phyloP scores from a whole-genome alignment of 2,329 filamentous ascomycete genomes.

The Aspergillus caelatus region DNA sequence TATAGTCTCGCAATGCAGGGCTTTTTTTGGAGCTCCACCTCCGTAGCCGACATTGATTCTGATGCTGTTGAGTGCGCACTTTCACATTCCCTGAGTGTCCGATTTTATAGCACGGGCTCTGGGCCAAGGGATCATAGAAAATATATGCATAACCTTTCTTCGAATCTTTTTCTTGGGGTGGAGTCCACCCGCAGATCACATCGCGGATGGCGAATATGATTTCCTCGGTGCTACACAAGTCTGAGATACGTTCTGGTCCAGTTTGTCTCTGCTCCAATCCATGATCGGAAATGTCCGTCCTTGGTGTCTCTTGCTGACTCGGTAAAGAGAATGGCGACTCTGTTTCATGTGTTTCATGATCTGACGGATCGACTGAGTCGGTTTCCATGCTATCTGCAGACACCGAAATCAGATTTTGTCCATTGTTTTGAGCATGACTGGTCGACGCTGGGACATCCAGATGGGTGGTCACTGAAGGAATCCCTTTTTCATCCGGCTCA shows the following conservation, averaged over 20 bases:
- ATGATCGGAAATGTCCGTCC: background rate
- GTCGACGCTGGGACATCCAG: background rate
- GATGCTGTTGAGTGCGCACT: slow-evolving; percentile 10
- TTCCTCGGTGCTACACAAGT: background rate
- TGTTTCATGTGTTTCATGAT: background rate
- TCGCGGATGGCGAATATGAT: background rate
- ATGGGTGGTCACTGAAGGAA: background rate
- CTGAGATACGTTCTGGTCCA: background rate
- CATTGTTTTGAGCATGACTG: background rate
- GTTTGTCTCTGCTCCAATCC: background rate
- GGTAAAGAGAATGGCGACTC: background rate
- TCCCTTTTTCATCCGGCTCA: background rate
- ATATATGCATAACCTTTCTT: slow-evolving; percentile 12
- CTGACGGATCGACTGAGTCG: background rate
- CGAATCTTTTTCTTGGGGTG: no score
- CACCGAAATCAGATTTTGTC: no score
- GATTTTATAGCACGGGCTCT: slow-evolving; percentile 16
- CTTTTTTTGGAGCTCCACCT: slow-evolving; percentile 2
- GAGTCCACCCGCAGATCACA: background rate
- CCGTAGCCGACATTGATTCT: slow-evolving; percentile 11
- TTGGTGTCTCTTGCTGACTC: background rate
- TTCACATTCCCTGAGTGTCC: slow-evolving; percentile 14
- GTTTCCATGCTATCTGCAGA: background rate
- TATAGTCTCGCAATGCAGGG: slow-evolving; percentile 8
- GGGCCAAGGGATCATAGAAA: slow-evolving; percentile 12